A percentile compares a stretch with the other conserved stretches of the same genome.
Conservation (phyloP, 768 basidiomycete genomes). For the Asterophora lycoperdoides region DNA sequence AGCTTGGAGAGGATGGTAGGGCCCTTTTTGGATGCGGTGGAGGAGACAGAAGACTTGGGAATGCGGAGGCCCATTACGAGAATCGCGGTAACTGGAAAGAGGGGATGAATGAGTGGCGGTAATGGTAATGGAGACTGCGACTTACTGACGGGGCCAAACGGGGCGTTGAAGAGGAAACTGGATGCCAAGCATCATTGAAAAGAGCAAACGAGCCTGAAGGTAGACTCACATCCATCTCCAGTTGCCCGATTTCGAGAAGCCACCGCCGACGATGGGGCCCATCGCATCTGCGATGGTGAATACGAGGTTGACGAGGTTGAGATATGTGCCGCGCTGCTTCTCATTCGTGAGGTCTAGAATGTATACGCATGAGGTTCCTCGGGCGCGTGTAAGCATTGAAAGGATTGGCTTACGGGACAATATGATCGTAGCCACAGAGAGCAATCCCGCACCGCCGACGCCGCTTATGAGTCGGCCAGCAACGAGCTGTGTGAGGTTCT, state of each 20-base stretch:
- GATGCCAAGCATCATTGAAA: neutral
- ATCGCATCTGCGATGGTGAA: conserved; percentile 24
- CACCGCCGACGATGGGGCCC: conserved; percentile 23
- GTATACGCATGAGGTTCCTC: neutral
- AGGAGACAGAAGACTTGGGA: neutral
- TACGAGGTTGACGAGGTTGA: conserved; percentile 23
- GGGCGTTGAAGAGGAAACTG: conserved; percentile 20
- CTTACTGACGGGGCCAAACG: conserved; percentile 24
- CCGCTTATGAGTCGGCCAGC: conserved; percentile 24
- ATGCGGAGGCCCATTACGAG: conserved; percentile 16
- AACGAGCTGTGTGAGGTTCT: conserved; percentile 20
- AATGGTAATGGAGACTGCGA: neutral
- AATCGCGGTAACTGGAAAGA: conserved; percentile 18
- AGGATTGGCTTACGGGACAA: conserved; percentile 17
- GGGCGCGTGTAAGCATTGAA: neutral
- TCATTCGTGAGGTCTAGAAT: conserved; percentile 23
- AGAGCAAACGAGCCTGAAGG: neutral
- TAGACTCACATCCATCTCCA: conserved; percentile 26
- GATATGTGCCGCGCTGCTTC: conserved; percentile 23
- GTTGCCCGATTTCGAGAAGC: conserved; percentile 22
- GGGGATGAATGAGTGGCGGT: neutral
- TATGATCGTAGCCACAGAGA: conserved; percentile 19
- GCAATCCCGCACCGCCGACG: conserved; percentile 22
- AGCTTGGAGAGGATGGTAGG: neutral
- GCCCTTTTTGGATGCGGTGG: neutral